Base-by-base conservation (phyloP, 805 yeast species). In the Phaffomyces opuntiae region DNA sequence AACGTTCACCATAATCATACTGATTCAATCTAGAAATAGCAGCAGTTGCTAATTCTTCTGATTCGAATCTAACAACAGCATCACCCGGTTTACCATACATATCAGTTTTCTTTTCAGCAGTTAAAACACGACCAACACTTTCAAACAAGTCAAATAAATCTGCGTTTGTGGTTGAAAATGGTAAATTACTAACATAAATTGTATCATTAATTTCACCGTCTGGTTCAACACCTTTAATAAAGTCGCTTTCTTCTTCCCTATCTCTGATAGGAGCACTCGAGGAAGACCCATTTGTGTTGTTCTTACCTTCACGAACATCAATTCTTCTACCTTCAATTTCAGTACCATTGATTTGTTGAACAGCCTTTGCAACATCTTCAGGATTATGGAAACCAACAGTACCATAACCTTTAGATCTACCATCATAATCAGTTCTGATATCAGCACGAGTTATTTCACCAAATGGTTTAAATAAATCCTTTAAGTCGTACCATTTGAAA, bases 371-470 rank as follows among this genome's bases (percentile, higher is more conserved):
- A 19, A 95, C 96, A 51, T 78, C 89, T 47, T 79, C 88, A 13
- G 72, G 70, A 8, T 75, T 74, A 45, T 71, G 75, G 60, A 80
- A 89, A 21, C 79, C 74, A 27, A 89, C 95, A 11, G 85, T 83
- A 44, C 96, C 97, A 55, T 78, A 82, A 3, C 97, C 97, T 64
- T 82, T 78, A 7, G 96, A 86, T 55, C 84, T 79, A 25, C 96
- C 95, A 53, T 76, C 71, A 36, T 68, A 71, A 54, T 80, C 84
- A 42, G 69, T 62, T 60, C 78, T 77, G 19, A 90, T 80, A 61
- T 88, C 96, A 2, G 96, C 96, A 45, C 93, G 80, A 21, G 75
- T 69, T n/a, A 90, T 86, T 43, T 70, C 75, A 29, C 96, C 97
- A 49, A 77, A 81, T 40, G 73, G 75, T 54, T 85, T 75, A 75